A percentile compares a stretch with the other conserved stretches of the same genome.
Conservation (phyloP, 169 alveolate species). For the Ichthyophthirius multifiliis region DNA sequence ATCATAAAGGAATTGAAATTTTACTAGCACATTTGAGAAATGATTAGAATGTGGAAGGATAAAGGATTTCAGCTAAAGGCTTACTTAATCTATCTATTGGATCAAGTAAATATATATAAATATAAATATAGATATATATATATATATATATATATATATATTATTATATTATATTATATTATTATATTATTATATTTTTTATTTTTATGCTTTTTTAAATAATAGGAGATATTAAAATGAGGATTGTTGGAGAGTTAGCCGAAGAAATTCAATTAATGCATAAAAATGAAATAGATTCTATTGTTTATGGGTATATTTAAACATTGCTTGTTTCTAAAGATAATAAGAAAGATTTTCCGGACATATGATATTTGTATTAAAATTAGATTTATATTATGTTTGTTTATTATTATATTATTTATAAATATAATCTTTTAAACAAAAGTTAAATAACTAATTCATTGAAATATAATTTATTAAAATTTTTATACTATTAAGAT, state of each 20-base stretch:
- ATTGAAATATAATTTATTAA: too few relatives aligned
- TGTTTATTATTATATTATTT: too few relatives aligned
- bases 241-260: conserved; percentile 53
- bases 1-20: conserved; percentile 56
- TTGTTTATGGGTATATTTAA: conserved; percentile 55
- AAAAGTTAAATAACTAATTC: too few relatives aligned
- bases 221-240: conserved; percentile 53
- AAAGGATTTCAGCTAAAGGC: conserved; percentile 60
- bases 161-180: neutral
- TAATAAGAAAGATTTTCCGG: neutral
- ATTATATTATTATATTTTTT: too few relatives aligned
- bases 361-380: neutral
- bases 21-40: conserved; percentile 51
- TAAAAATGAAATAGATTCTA: conserved; percentile 58
- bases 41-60: conserved; percentile 47
- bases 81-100: conserved; percentile 54
- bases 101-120: conserved; percentile 3
- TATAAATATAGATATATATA: neutral
- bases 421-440: too few relatives aligned
- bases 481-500: too few relatives aligned
- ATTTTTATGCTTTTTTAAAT: neutral
- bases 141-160: too few relatives aligned
- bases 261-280: conserved; percentile 58
- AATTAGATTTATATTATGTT: too few relatives aligned
- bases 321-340: conserved; percentile 40